Evolutionary conservation across 176 grass and related monocot species (phyloP), one percentile per base, ranked within the genome.

Genomic region (Lolium perenne): DNA sequence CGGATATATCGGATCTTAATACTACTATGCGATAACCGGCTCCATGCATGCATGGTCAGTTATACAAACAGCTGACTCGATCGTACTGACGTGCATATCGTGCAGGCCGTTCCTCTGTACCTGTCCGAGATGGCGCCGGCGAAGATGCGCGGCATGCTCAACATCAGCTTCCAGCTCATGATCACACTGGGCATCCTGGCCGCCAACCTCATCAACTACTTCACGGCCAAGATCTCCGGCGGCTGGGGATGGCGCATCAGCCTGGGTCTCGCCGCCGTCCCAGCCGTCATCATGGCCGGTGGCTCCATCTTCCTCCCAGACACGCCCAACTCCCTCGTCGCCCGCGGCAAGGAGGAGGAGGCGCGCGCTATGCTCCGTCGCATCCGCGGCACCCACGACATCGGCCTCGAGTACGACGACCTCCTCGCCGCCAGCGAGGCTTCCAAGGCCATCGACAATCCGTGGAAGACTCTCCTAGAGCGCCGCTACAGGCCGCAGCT

Each of bases 401-500:
- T 86, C 17, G 17, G 16, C 10, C 76, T 38, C 7, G 84, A 86
- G 76, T 86, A 49, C 18, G 13, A 3, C 38, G 51, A 71, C 76
- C 76, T 86, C 17, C 53, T 38, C 11, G 76, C 23, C 7, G 76
- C 84, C 38, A 47, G 84, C 64, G 76, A 55, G 51, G 75, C 22
- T 16, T 71, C 54, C 38, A 48, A 1, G 40, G 22, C 64, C 38
- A 78, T 79, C 11, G 46, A 45, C 38, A 25, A 14, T 50, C 84
- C 84, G 7, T 86, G 84, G 76, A 45, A 26, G 40, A 32, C 69
- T 3, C 56, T 86, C 6, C 6, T 82, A 4, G 20, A 20, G 48
- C 86, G 48, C 46, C n/a, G n/a, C 14, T 82, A 87, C 86, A 58
- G 86, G 1, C 77, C 88, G 2, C 91, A 89, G 73, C 81, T 95